Conservation (phyloP, 1,139 yeast species). For the Geotrichum aggregatum region DNA sequence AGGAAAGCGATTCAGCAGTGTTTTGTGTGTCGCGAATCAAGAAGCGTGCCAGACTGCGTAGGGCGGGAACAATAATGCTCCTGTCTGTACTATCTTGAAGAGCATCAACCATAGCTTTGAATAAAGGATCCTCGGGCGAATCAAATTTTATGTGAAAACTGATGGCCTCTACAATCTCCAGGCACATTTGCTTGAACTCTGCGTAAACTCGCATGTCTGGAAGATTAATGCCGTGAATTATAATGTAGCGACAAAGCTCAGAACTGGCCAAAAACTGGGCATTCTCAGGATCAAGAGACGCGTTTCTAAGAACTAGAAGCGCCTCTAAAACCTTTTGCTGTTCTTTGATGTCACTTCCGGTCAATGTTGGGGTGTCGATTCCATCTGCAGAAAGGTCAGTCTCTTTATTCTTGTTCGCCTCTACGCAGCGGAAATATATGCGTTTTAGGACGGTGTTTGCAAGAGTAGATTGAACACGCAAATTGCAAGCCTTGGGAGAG, state of each 20-base stretch:
- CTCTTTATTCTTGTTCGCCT: conserved; percentile 18
- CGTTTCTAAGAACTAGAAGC: conserved; percentile 68
- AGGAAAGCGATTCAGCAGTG: conserved; percentile 38
- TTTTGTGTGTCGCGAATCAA: conserved; percentile 41
- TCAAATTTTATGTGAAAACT: conserved; percentile 79
- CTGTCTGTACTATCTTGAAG: conserved; percentile 36
- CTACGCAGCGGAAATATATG: background rate
- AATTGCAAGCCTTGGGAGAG: conserved; percentile 12
- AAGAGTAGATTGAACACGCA: conserved; percentile 6
- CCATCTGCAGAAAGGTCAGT: conserved; percentile 23
- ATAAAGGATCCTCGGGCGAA: conserved; percentile 44
- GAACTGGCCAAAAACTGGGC: conserved; percentile 72
- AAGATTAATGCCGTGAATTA: conserved; percentile 48
- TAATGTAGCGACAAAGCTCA: conserved; percentile 34
- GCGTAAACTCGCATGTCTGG: conserved; percentile 41
- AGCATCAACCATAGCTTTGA: conserved; percentile 28
- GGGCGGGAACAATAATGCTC: conserved; percentile 38
- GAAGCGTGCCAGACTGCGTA: conserved; percentile 41
- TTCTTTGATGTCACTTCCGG: conserved; percentile 28
- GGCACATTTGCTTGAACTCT: conserved; percentile 64
- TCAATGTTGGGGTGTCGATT: conserved; percentile 24
- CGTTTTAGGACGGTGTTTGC: conserved; percentile 1
- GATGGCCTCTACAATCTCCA: conserved; percentile 81
- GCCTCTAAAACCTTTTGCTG: conserved; percentile 56
- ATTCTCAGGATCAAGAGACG: conserved; percentile 75